Base-by-base conservation (phyloP, 1,139 yeast genomes). In the Geotrichum cucujoidarum region DNA sequence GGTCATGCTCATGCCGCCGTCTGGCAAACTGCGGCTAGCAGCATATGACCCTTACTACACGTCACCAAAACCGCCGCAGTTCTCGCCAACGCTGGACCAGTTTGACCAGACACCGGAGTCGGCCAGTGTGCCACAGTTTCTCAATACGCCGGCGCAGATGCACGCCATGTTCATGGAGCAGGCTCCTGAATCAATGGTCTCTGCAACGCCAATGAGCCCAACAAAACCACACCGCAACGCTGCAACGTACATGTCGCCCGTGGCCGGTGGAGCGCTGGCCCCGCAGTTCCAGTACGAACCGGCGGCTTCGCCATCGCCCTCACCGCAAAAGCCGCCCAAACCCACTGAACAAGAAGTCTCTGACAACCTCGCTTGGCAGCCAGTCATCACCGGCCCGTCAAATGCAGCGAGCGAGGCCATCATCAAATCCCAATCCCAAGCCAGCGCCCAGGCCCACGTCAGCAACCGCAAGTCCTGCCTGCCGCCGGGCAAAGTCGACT, bases 401-500 rank as follows among this genome's bases (percentile, higher is more conserved):
- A 58, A 63, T 45, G 56, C 56, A 10, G 55, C 54, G 17, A 55
- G 62, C 8, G 63, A 66, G 46, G 60, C 61, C 22, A 66, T 66
- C 43, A 64, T 66, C 47, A 56, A 55, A 43, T 57, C 55, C 44
- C 67, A 65, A 48, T 62, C 59, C 52, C 40, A 47, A 2, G 14
- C 25, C 2, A 13, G 11, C 24, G 21, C 10, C 27, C 22, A 3
- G 22, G 13, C 22, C 24, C 33, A 31, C 17, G n/a, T 2, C 33
- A 17, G 37, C 37, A 6, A 13, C 24, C 62, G 71, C 31, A 64
- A 64, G 50, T 82, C 95, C 0, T 79, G 94, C 16, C 68, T 90
- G 39, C 97, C 96, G 18, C 90, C 94, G 1, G 97, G 96, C 4
- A 85, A 87, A 50, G 78, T 92, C 31, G 98, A 92, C 64, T 78